Base-by-base conservation (phyloP, 129 eudicot genomes). In the Logfia minima region DNA sequence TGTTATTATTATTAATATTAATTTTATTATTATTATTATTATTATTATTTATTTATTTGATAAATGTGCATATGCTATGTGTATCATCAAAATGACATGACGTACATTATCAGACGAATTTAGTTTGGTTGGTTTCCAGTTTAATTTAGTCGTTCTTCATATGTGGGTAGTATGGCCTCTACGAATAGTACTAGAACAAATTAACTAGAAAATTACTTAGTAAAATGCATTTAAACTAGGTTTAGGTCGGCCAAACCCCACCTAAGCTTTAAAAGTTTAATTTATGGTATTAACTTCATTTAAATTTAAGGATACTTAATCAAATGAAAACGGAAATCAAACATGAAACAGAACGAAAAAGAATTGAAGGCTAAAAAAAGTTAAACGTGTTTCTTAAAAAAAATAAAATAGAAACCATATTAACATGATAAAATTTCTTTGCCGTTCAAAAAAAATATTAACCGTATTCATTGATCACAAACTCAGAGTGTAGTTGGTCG, bases 241-340 rank as follows among this genome's bases (percentile, higher is more conserved):
- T 64, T 72, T 79, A 79, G 83, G 83, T 79, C 78, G 78, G 83
- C 83, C 76, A 22, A 79, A 72, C 73, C 80, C 68, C 65, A 43
- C 61, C 71, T 48, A 75, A 75, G 41, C n/a, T 63, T 55, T 2
- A 64, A 71, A 71, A 72, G 45, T 11, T 75, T 63, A 43, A 43
- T 63, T 72, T 48, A 51, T 18, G 13, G 11, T 31, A 18, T n/a
- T 52, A 14, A 28, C 76, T 52, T 18, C 61, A 71, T 45, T 79
- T 69, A 59, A 69, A 77, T 45, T 79, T 69, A 59, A 69, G 68
- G 59, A 18, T 21, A 11, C 4, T 58, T 34, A 59, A 58, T 73
- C 26, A 43, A 4, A 8, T 74, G 10, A 74, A 22, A 61, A 62
- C 28, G 41, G 4, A 60, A 37, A 74, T 9, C 4, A 60, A 60